Percentiles rank a stretch among this genome's conserved stretches.
Evolutionary conservation across 148 eudicot species (phyloP).

Genomic region (Agrostemma githago): DNA sequence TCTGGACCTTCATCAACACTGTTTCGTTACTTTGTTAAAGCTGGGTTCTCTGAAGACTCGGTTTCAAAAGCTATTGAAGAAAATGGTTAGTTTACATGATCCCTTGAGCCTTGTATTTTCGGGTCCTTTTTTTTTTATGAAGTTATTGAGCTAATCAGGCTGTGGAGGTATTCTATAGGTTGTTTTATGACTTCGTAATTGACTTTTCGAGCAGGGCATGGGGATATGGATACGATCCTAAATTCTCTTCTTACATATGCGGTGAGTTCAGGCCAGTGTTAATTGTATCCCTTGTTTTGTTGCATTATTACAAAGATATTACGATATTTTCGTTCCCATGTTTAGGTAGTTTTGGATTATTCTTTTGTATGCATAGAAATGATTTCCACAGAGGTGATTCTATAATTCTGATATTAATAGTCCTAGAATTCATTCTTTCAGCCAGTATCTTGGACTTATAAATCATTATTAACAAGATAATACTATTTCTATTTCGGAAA

Average conservation of each 20-base stretch:
- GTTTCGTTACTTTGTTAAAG: constrained; percentile 45
- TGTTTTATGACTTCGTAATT: constrained; percentile 17
- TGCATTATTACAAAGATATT: neutral
- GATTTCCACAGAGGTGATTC: too few relatives aligned
- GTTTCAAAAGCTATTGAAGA: constrained; percentile 59
- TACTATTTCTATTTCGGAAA: too few relatives aligned
- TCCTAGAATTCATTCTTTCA: too few relatives aligned
- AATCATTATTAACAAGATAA: too few relatives aligned
- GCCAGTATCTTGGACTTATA: too few relatives aligned
- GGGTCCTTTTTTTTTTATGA: neutral
- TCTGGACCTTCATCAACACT: constrained; percentile 44
- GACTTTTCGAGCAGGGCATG: constrained; percentile 38
- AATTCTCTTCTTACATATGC: constrained; percentile 52
- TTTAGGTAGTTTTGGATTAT: too few relatives aligned
- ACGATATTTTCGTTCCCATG: too few relatives aligned
- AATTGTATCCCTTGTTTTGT: neutral
- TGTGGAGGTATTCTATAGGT: neutral
- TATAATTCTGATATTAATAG: too few relatives aligned
- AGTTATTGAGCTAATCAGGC: neutral
- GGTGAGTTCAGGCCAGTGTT: constrained; percentile 33
- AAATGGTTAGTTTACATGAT: constrained; percentile 41
- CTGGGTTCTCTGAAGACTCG: constrained; percentile 54
- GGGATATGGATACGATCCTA: constrained; percentile 41
- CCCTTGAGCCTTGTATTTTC: neutral
- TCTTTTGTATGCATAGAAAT: too few relatives aligned